Base-by-base conservation (phyloP, 2,329 filamentous ascomycete species). In the Chaetomium globosum region DNA sequence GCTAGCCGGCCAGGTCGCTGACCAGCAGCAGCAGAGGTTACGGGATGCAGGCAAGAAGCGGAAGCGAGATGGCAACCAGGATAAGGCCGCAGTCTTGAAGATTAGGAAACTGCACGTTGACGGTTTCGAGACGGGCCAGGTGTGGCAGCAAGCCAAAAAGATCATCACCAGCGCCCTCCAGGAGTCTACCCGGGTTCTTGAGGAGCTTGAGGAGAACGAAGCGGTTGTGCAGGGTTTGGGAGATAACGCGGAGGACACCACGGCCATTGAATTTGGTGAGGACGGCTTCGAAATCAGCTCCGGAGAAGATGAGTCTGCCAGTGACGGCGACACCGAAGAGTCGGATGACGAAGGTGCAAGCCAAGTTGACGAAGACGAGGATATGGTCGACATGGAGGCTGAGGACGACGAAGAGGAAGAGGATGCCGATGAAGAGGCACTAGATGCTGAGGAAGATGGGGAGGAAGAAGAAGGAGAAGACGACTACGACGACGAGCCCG, bases 111-210 rank as follows among this genome's bases (percentile, higher is more conserved):
- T 99, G 19, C 91, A 97, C 75, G 82, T 92, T 7, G 87, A 96
- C 64, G 95, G 94, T 0, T 97, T 98, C 71, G 91, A 90, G 72
- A 89, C 91, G 12, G 87, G 89, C 23, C 94, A 98, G 77, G 88
- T 99, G 52, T 99, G 94, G 91, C 92, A 97, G 77, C 95, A 99
- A 79, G 90, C 92, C 9, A 89, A 88, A 73, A 87, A 91, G 72
- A 92, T 98, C 23, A 88, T 98, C 64, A 84, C 77, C 13, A 82
- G 82, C 55, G 78, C 84, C 12, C 71, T 87, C 54, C 76, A 79
- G 51, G 81, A 85, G 68, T 82, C 83, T 0, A 77, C 81, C 56
- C 75, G 78, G 6, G 73, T 79, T 4, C 73, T 87, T 19, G 75
- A 79, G 58, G 82, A 83, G 68, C 73, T 87, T 36, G 80, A 84